Conservation (phyloP, 805 yeast genomes). For the Candida morakotiae region DNA sequence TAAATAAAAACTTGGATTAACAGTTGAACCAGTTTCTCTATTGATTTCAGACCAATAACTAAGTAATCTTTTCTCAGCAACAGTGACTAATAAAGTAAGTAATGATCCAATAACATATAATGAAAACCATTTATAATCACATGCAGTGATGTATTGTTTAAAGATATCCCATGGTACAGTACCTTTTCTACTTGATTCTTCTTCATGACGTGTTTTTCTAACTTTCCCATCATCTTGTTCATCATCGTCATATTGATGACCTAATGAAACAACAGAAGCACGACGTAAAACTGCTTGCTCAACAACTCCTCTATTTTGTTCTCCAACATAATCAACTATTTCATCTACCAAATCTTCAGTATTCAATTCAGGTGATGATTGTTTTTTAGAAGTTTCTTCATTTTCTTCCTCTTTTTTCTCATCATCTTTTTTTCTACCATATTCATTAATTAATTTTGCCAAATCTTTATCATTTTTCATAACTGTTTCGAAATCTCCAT, state of each 20-base stretch:
- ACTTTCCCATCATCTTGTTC: slow-evolving; percentile 15
- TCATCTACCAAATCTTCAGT: slow-evolving; percentile 9
- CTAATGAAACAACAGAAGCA: slow-evolving; percentile 31
- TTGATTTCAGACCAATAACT: slow-evolving; percentile 36
- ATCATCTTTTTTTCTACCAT: slow-evolving; percentile 19
- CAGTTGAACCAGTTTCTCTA: slow-evolving; percentile 19
- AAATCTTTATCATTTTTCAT: slow-evolving; percentile 34
- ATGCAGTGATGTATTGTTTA: slow-evolving; percentile 27
- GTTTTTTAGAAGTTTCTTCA: slow-evolving; percentile 14
- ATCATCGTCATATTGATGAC: slow-evolving; percentile 28
- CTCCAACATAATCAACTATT: slow-evolving; percentile 6
- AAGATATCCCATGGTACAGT: slow-evolving; percentile 25
- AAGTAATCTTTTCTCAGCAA: slow-evolving; percentile 25
- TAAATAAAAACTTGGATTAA: slow-evolving; percentile 21
- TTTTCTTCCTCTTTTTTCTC: slow-evolving; percentile 9
- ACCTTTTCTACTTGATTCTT: slow-evolving; percentile 29
- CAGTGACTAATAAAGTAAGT: slow-evolving; percentile 14
- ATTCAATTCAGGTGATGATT: slow-evolving; percentile 9
- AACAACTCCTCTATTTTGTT: slow-evolving; percentile 6
- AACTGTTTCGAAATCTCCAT: slow-evolving; percentile 48
- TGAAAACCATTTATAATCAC: slow-evolving; percentile 23
- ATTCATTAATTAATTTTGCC: slow-evolving; percentile 27
- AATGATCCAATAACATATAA: slow-evolving; percentile 20
- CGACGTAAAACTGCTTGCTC: slow-evolving; percentile 14
- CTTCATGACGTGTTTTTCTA: slow-evolving; percentile 16